Evolutionary conservation across 148 eudicot species (phyloP), one percentile per base, ranked within the genome.

Genomic region (Chenopodium formosanum): DNA sequence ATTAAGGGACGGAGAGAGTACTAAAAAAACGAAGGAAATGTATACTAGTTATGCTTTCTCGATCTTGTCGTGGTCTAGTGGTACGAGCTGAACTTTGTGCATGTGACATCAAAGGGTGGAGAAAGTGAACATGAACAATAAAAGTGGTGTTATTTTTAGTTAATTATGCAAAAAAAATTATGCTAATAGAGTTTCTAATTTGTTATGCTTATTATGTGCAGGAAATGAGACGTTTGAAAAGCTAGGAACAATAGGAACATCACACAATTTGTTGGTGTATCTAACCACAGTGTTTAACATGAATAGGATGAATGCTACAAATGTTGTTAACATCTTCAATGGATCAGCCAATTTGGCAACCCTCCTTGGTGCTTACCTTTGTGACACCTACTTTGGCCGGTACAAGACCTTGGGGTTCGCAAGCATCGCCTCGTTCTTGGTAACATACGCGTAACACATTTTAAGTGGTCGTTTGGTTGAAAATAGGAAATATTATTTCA

Each of bases 181-280:
- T 37, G 44, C 7, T 37, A 37, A 37, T 37, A 37, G 4, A 48
- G 13, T 48, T 53, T 16, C 20, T 13, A 53, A 53, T 2, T 53
- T 4, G 16, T 53, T 53, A 2, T 14, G 1, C 62, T 3, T 56
- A 4, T 71, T 56, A 4, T 71, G 25, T 80, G 71, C 78, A 91
- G 94, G 94, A 62, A 91, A 91, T 56, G 94, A 91, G 85, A 83
- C 91, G 2, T 92, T 92, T 62, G 93, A 92, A 80, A 92, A 90
- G 89, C 77, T 92, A 50, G 95, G 95, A 53, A 84, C 90, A 14
- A 25, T 92, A 27, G 95, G 95, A 12, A 92, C 93, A 34, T 73
- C 85, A 73, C 58, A 86, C 70, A 92, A 92, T 77, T 85, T 92
- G 20, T 72, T 92, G 82, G 89, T 92, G 22, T 90, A 90, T 74